Base-by-base conservation (phyloP, 176 grass and related monocot species). In the Avena insularis region DNA sequence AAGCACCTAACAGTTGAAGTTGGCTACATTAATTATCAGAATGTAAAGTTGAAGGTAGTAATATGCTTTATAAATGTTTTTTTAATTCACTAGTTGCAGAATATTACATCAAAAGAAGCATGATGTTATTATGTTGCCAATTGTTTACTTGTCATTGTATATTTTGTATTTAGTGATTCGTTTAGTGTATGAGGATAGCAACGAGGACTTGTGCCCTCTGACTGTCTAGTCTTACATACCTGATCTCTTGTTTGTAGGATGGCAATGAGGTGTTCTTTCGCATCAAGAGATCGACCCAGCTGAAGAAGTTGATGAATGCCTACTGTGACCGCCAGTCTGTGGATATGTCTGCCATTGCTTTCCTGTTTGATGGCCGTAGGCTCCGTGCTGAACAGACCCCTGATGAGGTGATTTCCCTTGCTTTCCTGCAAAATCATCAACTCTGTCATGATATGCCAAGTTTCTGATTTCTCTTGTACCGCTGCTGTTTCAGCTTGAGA, bases 341-440 rank as follows among this genome's bases (percentile, higher is more conserved):
- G 38, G 94, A 97, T 60, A 89, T 97, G 50, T 86, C 83, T 57
- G 84, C 94, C 3, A 97, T 97, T 59, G 94, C 92, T 1, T 97
- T 97, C 80, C 88, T 97, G 66, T 97, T 97, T 81, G 94, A 97
- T 72, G 94, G 94, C 2, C 94, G 94, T 50, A 90, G 94, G 76
- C 92, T 97, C 35, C 94, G 94, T n/a, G 92, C 90, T 5, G 94
- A 97, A 79, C 94, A 97, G 86, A 97, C 94, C 64, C 94, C 94
- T 2, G 94, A 97, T 17, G 94, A 97, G 87, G 94, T 97, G 27
- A 0, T 4, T 79, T 40, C 1, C 27, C 2, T 84, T 15, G 1
- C 4, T 19, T 23, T 14, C 11, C 5, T 46, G 0, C 43, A 79
- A 27, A 45, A 16, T 62, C 9, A 20, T 12, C 8, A 2, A 5